Evolutionary conservation across 2,329 filamentous ascomycete genomes (phyloP), one percentile per base, ranked within the genome.

Genomic region (Aspergillus versicolor): DNA sequence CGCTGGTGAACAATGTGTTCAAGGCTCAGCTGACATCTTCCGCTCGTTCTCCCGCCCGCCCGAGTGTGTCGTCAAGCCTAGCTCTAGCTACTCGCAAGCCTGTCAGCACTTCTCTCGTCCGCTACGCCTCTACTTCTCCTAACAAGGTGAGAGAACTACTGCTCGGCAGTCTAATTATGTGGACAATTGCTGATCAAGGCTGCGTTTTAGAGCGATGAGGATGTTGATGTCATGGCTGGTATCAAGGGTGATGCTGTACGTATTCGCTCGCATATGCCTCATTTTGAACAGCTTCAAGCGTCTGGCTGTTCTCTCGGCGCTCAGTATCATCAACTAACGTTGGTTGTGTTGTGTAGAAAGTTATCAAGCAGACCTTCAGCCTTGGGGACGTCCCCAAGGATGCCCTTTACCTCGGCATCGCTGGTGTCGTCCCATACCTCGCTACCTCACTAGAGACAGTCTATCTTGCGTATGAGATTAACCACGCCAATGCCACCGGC

Each of bases 371-470:
- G 13, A 89, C 88, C 1, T 88, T 92, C 68, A 82, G 81, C 19
- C 79, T 92, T 37, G 70, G 73, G 34, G 77, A 78, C 2, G 88
- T 91, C 4, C 89, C 89, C 7, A 84, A 80, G 65, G 85, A 90
- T 70, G 84, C 88, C 21, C 81, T 88, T 48, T 79, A 82, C 57
- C 81, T 92, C 43, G 89, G 89, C 55, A 79, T 90, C 57, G 89
- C 89, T 5, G 92, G 91, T 67, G 88, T 95, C 1, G 68, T 96
- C 5, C 91, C 94, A 45, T 97, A 96, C 75, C 79, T 95, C 9
- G 89, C 82, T 42, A 97, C 92, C 4, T 96, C 92, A 0, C 70
- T 92, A 3, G 85, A 90, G 34, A 96, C 92, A 1, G 82, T 95
- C 53, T 92, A 87, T 71, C 86, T 95, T 40, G 86, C 90, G 3